Conservation (phyloP, 495 filamentous ascomycete species). For the Podospora didyma region DNA sequence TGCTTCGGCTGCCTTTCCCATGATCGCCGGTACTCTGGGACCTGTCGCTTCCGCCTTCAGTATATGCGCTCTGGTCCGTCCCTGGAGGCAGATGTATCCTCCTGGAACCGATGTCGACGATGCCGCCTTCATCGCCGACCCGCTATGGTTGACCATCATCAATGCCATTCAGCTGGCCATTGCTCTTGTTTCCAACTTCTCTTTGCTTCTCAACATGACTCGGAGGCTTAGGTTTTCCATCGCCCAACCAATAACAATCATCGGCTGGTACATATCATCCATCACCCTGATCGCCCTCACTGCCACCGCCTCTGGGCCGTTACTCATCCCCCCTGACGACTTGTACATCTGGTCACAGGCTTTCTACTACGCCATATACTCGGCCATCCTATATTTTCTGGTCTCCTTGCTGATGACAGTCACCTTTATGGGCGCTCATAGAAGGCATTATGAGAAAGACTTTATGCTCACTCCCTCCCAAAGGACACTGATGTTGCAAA, state of each 20-base stretch:
- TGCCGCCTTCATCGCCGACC: conserved; percentile 58
- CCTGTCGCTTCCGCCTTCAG: conserved; percentile 78
- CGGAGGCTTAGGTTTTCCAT: conserved; percentile 71
- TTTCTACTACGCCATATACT: conserved; percentile 77
- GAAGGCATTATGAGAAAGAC: conserved; percentile 61
- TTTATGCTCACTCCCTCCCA: conserved; percentile 71
- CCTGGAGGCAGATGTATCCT: conserved; percentile 65
- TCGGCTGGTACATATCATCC: conserved; percentile 61
- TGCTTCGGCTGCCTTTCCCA: conserved; percentile 73
- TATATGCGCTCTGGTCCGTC: conserved; percentile 68
- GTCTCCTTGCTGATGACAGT: conserved; percentile 65
- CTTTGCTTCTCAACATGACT: conserved; percentile 82
- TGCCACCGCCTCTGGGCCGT: conserved; percentile 47
- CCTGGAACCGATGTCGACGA: conserved; percentile 42
- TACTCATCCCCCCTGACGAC: conserved; percentile 41
- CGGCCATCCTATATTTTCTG: conserved; percentile 71
- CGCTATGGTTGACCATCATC: conserved; percentile 65
- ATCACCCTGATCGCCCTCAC: conserved; percentile 58
- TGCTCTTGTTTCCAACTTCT: conserved; percentile 68
- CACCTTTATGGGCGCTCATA: conserved; percentile 63
- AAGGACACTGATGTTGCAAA: conserved; percentile 84
- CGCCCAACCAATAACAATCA: conserved; percentile 65
- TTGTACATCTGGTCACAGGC: conserved; percentile 64
- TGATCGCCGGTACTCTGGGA: conserved; percentile 79
- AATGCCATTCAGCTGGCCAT: conserved; percentile 70